A percentile compares a stretch with the other conserved stretches of the same genome.
Conservation (phyloP, 257 asterid genomes). For the Fraxinus cuspidata region DNA sequence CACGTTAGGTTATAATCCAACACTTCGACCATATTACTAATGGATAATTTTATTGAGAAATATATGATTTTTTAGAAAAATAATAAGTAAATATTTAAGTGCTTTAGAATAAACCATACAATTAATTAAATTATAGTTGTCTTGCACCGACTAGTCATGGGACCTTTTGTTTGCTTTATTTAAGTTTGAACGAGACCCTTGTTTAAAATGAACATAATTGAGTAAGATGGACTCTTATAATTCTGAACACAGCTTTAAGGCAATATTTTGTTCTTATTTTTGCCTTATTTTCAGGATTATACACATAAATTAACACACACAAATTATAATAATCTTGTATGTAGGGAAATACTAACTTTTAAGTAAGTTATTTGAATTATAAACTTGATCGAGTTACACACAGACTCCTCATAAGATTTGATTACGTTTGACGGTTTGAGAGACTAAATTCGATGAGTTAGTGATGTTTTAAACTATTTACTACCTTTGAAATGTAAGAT, state of each 20-base stretch:
- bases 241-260: constrained; percentile 21
- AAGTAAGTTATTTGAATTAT: not conserved
- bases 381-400: not conserved
- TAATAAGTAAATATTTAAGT: not conserved
- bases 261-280: not conserved
- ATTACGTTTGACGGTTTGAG: too few relatives aligned
- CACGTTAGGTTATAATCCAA: not conserved
- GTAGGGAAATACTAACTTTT: not conserved
- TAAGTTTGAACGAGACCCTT: constrained; percentile 17
- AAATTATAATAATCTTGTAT: not conserved
- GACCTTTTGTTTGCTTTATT: constrained; percentile 32
- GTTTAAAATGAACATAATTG: constrained; percentile 18
- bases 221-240: constrained; percentile 16
- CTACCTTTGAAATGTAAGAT: not conserved
- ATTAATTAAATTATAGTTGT: not conserved
- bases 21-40: not conserved
- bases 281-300: constrained; percentile 17
- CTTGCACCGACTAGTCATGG: constrained; percentile 34
- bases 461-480: not conserved
- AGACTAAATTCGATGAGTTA: too few relatives aligned
- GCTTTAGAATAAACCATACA: not conserved
- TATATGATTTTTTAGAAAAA: not conserved
- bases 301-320: not conserved
- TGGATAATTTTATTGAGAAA: not conserved
- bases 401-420: not conserved